Evolutionary conservation across 1,284 basidiomycete species (phyloP).

Genomic region (Trichosporon inkin): DNA sequence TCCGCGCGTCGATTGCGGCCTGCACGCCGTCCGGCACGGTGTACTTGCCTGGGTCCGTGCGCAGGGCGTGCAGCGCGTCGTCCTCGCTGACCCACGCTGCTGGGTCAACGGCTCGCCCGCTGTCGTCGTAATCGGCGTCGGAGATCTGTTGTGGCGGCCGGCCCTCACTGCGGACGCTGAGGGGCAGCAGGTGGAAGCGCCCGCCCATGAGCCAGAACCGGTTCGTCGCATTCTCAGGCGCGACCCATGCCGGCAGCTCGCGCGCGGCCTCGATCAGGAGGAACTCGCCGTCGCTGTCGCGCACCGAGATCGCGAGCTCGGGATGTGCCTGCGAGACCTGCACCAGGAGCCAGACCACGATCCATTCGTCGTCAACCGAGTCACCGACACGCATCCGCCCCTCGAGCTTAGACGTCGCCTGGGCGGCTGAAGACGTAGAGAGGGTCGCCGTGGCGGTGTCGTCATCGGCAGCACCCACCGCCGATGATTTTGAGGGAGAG

Average conservation of each 20-base stretch:
- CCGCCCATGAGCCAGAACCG: slow-evolving; percentile 89
- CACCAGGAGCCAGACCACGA: slow-evolving; percentile 76
- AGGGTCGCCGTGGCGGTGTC: neutral
- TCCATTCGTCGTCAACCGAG: slow-evolving; percentile 95
- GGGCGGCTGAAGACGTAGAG: neutral
- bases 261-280: slow-evolving; percentile 95
- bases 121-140: slow-evolving; percentile 56
- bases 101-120: slow-evolving; percentile 52
- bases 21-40: slow-evolving; percentile 61
- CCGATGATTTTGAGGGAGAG: slow-evolving; percentile 19
- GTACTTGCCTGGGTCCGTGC: slow-evolving; percentile 32
- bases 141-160: slow-evolving; percentile 54
- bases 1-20: slow-evolving; percentile 62
- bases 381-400: slow-evolving; percentile 84
- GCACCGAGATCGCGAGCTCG: slow-evolving; percentile 66
- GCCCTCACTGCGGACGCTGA: slow-evolving; percentile 66
- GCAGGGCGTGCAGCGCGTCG: slow-evolving; percentile 65
- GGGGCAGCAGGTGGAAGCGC: slow-evolving; percentile 77
- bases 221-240: slow-evolving; percentile 83
- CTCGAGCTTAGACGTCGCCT: slow-evolving; percentile 52
- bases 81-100: slow-evolving; percentile 58
- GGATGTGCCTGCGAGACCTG: slow-evolving; percentile 73
- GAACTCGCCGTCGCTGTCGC: slow-evolving; percentile 93
- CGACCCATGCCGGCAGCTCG: slow-evolving; percentile 81
- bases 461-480: neutral